Conservation (phyloP, 2,329 filamentous ascomycete genomes). For the Colletotrichum graminicola region DNA sequence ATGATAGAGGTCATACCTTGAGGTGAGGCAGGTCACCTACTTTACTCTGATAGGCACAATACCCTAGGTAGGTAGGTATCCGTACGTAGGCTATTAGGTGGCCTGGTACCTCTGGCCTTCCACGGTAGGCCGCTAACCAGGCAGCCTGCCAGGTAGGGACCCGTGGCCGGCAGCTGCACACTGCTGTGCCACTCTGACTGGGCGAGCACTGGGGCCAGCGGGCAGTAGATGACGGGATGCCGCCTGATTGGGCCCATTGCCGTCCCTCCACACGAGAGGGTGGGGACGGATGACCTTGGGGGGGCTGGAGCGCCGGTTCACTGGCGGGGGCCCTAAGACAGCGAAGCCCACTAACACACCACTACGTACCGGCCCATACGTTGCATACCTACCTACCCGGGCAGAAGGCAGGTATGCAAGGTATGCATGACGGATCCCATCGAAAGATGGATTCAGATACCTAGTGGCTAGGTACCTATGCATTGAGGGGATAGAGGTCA, state of each 20-base stretch:
- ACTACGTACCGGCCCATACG: not conserved
- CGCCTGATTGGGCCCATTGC: constrained; percentile 27
- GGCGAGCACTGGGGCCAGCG: constrained; percentile 20
- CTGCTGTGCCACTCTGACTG: constrained; percentile 31
- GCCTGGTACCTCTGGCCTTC: not conserved
- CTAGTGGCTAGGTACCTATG: no score
- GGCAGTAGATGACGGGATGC: constrained; percentile 33
- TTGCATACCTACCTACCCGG: not conserved
- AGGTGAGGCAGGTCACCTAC: not conserved
- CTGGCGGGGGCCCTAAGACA: constrained; percentile 13
- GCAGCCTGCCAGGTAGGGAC: constrained; percentile 26
- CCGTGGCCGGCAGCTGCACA: constrained; percentile 28
- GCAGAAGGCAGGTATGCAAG: no score
- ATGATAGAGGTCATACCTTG: constrained; percentile 23
- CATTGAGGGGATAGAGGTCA: constrained; percentile 1
- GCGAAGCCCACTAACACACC: constrained; percentile 27
- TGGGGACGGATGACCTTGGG: constrained; percentile 37
- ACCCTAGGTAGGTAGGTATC: not conserved
- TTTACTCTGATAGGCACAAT: not conserved
- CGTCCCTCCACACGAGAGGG: constrained; percentile 18
- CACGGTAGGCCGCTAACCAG: not conserved
- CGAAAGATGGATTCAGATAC: not conserved
- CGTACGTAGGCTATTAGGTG: not conserved
- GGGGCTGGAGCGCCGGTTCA: constrained; percentile 27
- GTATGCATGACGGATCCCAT: constrained; percentile 2